Base-by-base conservation (phyloP, 345 rosid species). In the Schrenkiella parvula region DNA sequence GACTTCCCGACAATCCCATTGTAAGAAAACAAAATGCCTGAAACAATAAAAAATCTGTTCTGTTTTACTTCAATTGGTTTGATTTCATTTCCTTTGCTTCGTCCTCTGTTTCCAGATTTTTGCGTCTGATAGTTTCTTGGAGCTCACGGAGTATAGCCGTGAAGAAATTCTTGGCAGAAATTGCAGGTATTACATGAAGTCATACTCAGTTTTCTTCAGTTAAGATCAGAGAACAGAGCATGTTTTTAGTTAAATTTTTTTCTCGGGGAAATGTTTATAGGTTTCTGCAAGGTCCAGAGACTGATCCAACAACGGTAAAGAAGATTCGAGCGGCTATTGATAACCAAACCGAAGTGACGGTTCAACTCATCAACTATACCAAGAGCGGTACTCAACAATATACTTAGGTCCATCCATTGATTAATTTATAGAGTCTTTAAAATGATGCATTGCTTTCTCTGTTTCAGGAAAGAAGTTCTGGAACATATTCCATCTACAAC, bases 211-310 rank as follows among this genome's bases (percentile, higher is more conserved):
- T 18, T 29, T 47, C 23, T 46, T 47, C 4, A 0, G 3, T 1
- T 25, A 32, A 19, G 7, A 1, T 42, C 8, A 0, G 8, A 23
- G 39, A 41, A 32, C 39, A 68, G 35, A 61, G 18, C 41, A 25
- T 0, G 10, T 28, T 26, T 53, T 58, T 23, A 6, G 4, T 13
- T 32, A 63, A 55, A 42, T 5, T 0, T 43, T 17, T 26, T 2
- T n/a, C n/a, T n/a, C 2, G 7, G 69, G 52, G 11, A 29, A 60
- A 51, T 31, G 34, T 38, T 61, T 53, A 12, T 53, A 91, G 98
- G 86, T 93, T 93, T 74, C 86, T 93, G 26, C 98, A 93, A 82
- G 98, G 98, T 34, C 96, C 98, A 50, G 98, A 93, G 84, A 93
- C 98, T 68, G 95, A 93, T 85, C 91, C 86, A 18, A 83, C 90